Percentiles rank a stretch among this genome's conserved stretches.
These are phyloP conservation scores for Coniochaeta pulveracea DNA, from an alignment of 2,329 filamentous ascomycete genomes.

Conservation along the genomic window DNA sequence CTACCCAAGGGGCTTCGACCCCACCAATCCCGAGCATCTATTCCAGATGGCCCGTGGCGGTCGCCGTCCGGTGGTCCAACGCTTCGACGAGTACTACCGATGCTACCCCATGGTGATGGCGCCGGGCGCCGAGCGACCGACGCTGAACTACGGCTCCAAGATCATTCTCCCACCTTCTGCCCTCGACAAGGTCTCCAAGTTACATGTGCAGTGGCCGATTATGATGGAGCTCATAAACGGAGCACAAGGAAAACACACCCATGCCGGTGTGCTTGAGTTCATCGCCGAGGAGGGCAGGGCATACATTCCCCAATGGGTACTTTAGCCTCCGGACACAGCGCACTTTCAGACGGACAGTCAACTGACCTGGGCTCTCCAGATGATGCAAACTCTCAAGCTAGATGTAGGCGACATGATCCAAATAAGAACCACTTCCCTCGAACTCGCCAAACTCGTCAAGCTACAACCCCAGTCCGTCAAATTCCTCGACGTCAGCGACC, in stretches of 20 bases:
- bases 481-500: conserved; percentile 95
- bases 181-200: conserved; percentile 87
- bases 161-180: conserved; percentile 95
- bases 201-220: conserved; percentile 96
- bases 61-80: conserved; percentile 46
- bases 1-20: conserved; percentile 25
- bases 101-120: conserved; percentile 96
- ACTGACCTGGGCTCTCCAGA: conserved; percentile 35
- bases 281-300: conserved; percentile 95
- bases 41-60: conserved; percentile 34
- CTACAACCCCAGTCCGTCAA: conserved; percentile 86
- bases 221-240: conserved; percentile 94
- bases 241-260: conserved; percentile 65
- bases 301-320: conserved; percentile 89
- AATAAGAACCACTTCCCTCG: conserved; percentile 87
- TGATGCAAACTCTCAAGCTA: conserved; percentile 85
- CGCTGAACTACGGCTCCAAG: conserved; percentile 94
- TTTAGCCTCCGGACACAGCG: conserved; percentile 13
- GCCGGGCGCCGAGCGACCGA: conserved; percentile 75
- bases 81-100: conserved; percentile 97
- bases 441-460: conserved; percentile 87
- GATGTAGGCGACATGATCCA: conserved; percentile 92
- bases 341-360: not conserved
- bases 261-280: conserved; percentile 93
- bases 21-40: conserved; percentile 34